Evolutionary conservation across 1,139 yeast genomes (phyloP).

Genomic region (Casaregolazyma suthepensis): DNA sequence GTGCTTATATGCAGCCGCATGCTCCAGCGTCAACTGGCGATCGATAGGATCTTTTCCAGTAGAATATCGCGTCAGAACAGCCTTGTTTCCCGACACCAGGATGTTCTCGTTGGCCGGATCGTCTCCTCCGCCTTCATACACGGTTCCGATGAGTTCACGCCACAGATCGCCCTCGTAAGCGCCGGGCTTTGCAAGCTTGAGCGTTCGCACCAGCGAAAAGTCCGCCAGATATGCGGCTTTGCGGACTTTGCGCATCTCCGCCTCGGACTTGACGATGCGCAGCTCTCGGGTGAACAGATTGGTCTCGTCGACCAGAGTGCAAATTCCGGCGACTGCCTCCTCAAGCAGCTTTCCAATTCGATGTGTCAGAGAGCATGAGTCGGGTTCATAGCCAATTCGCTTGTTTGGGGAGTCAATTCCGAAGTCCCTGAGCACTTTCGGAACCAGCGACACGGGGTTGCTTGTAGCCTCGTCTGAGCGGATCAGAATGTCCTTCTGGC

Average conservation of each 20-base stretch:
- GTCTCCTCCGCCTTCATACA: background rate
- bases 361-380: background rate
- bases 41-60: background rate
- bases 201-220: background rate
- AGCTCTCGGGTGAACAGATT: background rate
- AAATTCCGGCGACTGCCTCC: background rate
- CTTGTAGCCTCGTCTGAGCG: background rate
- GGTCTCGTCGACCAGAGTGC: background rate
- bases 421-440: background rate
- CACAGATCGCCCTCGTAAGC: background rate
- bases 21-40: background rate
- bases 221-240: background rate
- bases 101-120: background rate
- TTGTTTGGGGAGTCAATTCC: background rate
- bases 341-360: background rate
- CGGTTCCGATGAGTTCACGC: background rate
- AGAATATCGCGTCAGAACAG: background rate
- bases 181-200: background rate
- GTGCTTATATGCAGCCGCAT: background rate
- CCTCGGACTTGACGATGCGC: background rate
- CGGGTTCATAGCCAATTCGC: background rate
- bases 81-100: background rate
- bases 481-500: background rate
- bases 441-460: background rate
- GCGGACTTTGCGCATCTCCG: background rate